Evolutionary conservation across 495 filamentous ascomycete genomes (phyloP), one percentile per base, ranked within the genome.

Genomic region (Halenospora varia): DNA sequence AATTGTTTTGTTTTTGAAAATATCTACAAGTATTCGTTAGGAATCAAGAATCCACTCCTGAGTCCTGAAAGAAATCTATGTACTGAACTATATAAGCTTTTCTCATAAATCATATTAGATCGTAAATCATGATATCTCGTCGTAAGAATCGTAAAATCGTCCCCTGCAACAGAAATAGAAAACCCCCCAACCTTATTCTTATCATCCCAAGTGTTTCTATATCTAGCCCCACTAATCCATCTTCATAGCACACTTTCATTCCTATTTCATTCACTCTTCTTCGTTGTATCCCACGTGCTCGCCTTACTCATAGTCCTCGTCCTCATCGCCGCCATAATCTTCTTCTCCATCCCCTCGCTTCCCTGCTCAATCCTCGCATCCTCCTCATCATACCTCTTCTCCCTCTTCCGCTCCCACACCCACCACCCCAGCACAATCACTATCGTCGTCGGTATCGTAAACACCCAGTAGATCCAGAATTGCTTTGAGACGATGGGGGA

Each of bases 381-480:
- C 56, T 81, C 78, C 6, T 52, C 18, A 18, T 67, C 68, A 55
- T 78, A 80, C 24, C 50, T 63, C 51, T 61, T 64, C 62, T 82
- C 79, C 39, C 77, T 69, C 19, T 65, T 65, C 17, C 56, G 60
- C 53, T 82, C 79, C 67, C 77, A 76, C 48, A 70, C 63, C 53
- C 72, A 71, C 78, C 77, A 82, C 24, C 63, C 29, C 0, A 68
- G 59, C 17, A 82, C 73, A 56, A 80, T 74, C 10, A 66, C 18
- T 0, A 74, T 39, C 3, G 80, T 82, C 18, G 80, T 20, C 0
- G 80, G 80, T n/a, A 79, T 56, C 10, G 76, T 77, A 22, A 81
- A 69, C 39, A 63, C 77, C 51, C 80, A 82, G 62, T 82, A 82
- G 51, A 82, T 71, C 79, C 79, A 82, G 18, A 82, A 71, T 17